A percentile compares a stretch with the other conserved stretches of the same genome.
phyloP scores from a whole-genome alignment of 2,329 filamentous ascomycete species.

The Colletotrichum tabaci region DNA sequence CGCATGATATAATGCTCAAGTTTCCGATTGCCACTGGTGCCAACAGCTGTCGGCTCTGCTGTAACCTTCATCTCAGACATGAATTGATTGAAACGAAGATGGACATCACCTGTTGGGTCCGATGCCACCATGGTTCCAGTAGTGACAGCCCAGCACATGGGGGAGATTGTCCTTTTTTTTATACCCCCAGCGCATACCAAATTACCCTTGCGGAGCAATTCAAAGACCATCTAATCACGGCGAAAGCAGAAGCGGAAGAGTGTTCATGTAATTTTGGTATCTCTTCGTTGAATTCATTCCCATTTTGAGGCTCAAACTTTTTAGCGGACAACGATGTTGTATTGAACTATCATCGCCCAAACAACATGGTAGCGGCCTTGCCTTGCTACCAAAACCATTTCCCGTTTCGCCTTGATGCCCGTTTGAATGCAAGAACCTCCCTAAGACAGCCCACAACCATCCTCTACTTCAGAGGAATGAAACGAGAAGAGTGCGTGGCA shows the following conservation, averaged over 20 bases:
- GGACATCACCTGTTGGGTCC: not conserved
- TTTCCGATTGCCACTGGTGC: not conserved
- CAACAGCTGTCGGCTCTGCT: not conserved
- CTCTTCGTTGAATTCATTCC: constrained; percentile 42
- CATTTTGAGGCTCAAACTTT: constrained; percentile 42
- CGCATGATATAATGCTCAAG: constrained; percentile 25
- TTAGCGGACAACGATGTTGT: constrained; percentile 46
- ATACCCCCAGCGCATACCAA: too few relatives aligned
- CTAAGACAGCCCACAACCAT: constrained; percentile 59
- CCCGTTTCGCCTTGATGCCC: constrained; percentile 72
- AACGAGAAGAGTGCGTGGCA: constrained; percentile 99
- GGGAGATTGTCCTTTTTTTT: not conserved
- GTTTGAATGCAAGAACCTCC: constrained; percentile 71
- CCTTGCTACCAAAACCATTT: constrained; percentile 67
- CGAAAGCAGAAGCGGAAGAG: not conserved
- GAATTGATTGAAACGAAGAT: not conserved
- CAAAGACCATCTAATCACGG: not conserved
- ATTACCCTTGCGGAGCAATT: too few relatives aligned
- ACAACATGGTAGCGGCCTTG: constrained; percentile 45
- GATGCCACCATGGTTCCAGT: constrained; percentile 4
- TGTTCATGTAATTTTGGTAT: constrained; percentile 35
- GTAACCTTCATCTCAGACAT: not conserved
- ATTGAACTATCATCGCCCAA: constrained; percentile 45
- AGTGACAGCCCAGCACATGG: constrained; percentile 6
- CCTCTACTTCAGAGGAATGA: constrained; percentile 99